A percentile compares a stretch with the other conserved stretches of the same genome.
Evolutionary conservation across 331 rosid species (phyloP).

Genomic region (Rhamnella rubrinervis): DNA sequence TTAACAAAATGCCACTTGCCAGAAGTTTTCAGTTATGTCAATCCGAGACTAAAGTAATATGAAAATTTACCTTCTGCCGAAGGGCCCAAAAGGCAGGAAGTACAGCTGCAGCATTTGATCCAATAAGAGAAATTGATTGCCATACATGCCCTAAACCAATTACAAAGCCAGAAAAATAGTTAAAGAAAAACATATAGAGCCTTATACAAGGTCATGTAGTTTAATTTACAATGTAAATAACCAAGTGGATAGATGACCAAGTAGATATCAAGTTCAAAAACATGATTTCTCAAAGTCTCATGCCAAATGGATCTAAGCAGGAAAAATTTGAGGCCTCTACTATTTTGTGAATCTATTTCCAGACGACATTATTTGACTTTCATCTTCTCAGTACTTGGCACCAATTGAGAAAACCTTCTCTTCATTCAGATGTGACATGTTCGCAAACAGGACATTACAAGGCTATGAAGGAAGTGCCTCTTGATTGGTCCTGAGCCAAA

Average conservation of each 20-base stretch:
- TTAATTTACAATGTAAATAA: slow-evolving; percentile 11
- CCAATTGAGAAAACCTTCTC: too few relatives aligned
- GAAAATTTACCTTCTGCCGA: slow-evolving; percentile 60
- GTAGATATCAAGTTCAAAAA: background rate
- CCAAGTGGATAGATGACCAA: slow-evolving; percentile 6
- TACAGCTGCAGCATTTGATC: slow-evolving; percentile 83
- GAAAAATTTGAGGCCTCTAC: background rate
- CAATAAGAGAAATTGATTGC: slow-evolving; percentile 79
- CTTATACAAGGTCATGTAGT: background rate
- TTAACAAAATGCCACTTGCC: background rate
- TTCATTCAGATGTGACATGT: too few relatives aligned
- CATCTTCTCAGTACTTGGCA: too few relatives aligned
- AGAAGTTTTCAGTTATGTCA: slow-evolving; percentile 10
- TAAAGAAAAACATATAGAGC: slow-evolving; percentile 11
- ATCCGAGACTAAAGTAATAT: slow-evolving; percentile 9
- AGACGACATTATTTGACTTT: too few relatives aligned
- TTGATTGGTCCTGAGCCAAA: too few relatives aligned
- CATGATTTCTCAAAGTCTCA: background rate
- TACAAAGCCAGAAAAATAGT: slow-evolving; percentile 25
- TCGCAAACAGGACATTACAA: too few relatives aligned
- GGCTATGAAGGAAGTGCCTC: too few relatives aligned
- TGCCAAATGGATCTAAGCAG: background rate
- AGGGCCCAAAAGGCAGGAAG: slow-evolving; percentile 94
- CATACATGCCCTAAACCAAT: slow-evolving; percentile 58
- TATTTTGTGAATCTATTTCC: too few relatives aligned